Conservation (phyloP, 495 filamentous ascomycete genomes). For the Lichina pygmaea region DNA sequence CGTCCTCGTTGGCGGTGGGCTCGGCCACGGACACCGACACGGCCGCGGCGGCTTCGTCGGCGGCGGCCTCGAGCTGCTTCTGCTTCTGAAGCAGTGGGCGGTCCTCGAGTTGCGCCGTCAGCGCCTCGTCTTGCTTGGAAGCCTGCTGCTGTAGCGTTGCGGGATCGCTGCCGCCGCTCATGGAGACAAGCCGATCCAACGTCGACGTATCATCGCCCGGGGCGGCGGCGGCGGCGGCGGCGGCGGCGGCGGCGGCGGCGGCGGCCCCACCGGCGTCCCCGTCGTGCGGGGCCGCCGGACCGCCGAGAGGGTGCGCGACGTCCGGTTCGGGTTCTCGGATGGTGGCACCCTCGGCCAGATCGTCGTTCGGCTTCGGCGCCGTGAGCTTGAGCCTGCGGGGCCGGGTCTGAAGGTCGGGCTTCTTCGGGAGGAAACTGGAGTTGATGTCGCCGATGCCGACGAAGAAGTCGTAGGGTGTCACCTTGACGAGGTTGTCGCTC, state of each 20-base stretch:
- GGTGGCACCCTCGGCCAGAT: not conserved
- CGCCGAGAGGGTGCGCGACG: not conserved
- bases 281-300: not conserved
- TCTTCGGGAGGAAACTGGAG: conserved; percentile 82
- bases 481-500: conserved; percentile 81
- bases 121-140: conserved; percentile 55
- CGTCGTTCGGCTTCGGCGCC: not conserved
- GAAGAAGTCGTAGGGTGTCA: conserved; percentile 89
- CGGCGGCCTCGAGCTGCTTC: conserved; percentile 49
- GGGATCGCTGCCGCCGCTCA: conserved; percentile 48
- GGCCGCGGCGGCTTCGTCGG: conserved; percentile 19
- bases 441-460: conserved; percentile 98
- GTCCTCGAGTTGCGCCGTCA: conserved; percentile 72
- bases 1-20: conserved; percentile 3
- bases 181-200: conserved; percentile 47
- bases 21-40: conserved; percentile 8
- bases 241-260: not conserved
- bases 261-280: not conserved
- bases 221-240: not conserved
- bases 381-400: conserved; percentile 4
- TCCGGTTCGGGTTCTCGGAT: not conserved
- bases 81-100: conserved; percentile 71
- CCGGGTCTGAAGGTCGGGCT: conserved; percentile 36
- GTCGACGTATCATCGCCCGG: conserved; percentile 20
- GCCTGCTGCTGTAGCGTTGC: conserved; percentile 45